A percentile compares a stretch with the other conserved stretches of the same genome.
phyloP scores from a whole-genome alignment of 257 asterid genomes.

The Handroanthus guayacan region DNA sequence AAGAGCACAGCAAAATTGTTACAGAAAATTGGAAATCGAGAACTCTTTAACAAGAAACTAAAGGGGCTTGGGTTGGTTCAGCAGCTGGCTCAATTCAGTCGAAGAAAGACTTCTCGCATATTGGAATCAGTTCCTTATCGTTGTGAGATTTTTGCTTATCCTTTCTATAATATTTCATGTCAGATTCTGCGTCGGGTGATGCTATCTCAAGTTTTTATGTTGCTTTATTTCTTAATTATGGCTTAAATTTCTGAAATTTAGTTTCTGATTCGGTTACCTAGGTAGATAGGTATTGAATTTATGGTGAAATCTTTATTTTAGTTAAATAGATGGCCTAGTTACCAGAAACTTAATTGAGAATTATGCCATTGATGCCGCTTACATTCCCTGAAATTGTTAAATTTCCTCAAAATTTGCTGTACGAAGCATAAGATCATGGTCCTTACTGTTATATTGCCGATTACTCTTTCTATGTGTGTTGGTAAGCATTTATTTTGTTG shows the following conservation, averaged over 20 bases:
- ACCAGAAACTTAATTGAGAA: background rate
- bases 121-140: background rate
- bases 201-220: background rate
- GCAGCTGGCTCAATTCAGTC: background rate
- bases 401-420: background rate
- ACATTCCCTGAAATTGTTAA: background rate
- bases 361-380: background rate
- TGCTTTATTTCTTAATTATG: background rate
- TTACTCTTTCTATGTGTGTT: background rate
- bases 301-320: background rate
- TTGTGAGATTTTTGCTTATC: background rate
- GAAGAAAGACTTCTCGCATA: background rate
- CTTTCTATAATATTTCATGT: background rate
- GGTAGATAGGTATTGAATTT: background rate
- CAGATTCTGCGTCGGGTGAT: background rate
- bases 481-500: constrained; percentile 11
- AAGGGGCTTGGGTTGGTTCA: background rate
- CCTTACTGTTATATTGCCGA: background rate
- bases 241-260: background rate
- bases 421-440: background rate
- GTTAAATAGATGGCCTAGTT: background rate
- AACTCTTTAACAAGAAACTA: background rate
- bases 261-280: background rate
- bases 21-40: background rate
- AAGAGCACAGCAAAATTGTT: too few species aligned